Base-by-base conservation (phyloP, 768 basidiomycete species). In the Kwoniella dendrophila region DNA sequence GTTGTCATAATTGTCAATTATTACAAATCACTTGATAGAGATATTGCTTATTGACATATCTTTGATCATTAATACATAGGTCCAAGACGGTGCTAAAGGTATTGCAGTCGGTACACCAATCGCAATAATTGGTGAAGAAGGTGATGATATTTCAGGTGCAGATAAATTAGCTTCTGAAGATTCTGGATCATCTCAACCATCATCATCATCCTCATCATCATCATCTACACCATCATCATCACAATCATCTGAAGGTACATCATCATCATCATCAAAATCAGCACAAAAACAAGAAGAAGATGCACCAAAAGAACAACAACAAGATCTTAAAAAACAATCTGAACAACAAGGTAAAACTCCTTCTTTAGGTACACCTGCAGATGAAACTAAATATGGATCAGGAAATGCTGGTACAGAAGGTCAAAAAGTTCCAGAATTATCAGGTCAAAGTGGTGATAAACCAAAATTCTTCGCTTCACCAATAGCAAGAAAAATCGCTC, bases 401-500 rank as follows among this genome's bases (percentile, higher is more conserved):
- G 75, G 75, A 40, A 67, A 64, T 33, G 69, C 56, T 29, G 64
- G 64, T 22, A 68, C 63, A 29, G 69, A 65, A 30, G 69, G 59
- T 1, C 67, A 62, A 40, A 75, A 78, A 66, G 63, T 68, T 26
- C 75, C 77, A 1, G 62, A 67, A 52, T 60, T 69, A 55, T 48
- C 56, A 14, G 52, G 58, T 14, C 57, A 72, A 36, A n/a, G n/a
- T n/a, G 69, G 70, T 27, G 77, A 78, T 48, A 77, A 70, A 62
- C 75, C 75, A 20, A 78, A 69, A 54, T 75, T 98, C 82, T 95
- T 95, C 76, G 96, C 94, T 14, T 88, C 90, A 29, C 95, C 96
- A 30, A 85, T 96, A 68, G 96, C 96, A 44, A 96, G 96, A 84
- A 95, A 94, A 81, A 88, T 99, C 74, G 96, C 96, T 38, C 82